Percentiles rank a stretch among this genome's conserved stretches.
Evolutionary conservation across 2,329 filamentous ascomycete species (phyloP).

Genomic region (Exophiala dermatitidis): DNA sequence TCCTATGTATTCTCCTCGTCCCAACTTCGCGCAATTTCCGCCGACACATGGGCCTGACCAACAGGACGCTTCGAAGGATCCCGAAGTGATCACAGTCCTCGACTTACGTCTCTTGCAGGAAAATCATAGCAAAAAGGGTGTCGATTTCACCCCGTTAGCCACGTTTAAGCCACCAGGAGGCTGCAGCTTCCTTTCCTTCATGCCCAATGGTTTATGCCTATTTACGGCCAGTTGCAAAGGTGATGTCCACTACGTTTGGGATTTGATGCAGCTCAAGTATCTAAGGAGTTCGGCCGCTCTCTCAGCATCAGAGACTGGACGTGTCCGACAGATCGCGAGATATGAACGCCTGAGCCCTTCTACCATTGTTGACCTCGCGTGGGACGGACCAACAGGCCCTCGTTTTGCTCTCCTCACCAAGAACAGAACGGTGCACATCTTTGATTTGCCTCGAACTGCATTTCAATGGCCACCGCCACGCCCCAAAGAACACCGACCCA

Average conservation of each 20-base stretch:
- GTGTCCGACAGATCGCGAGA: constrained; percentile 74
- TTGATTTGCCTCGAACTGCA: constrained; percentile 74
- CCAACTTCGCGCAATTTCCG: constrained; percentile 36
- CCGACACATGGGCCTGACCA: constrained; percentile 41
- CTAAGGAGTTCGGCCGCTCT: constrained; percentile 33
- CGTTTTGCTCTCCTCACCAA: constrained; percentile 84
- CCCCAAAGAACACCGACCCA: constrained; percentile 37
- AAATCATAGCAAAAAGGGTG: constrained; percentile 28
- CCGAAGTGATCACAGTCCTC: constrained; percentile 42
- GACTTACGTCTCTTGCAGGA: constrained; percentile 41
- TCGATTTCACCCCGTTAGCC: constrained; percentile 33
- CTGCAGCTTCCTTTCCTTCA: constrained; percentile 45
- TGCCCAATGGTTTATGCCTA: constrained; percentile 42
- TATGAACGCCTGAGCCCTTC: constrained; percentile 90
- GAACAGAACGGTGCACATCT: constrained; percentile 87
- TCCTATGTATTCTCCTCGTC: constrained; percentile 25
- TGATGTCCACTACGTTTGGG: constrained; percentile 46
- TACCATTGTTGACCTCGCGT: constrained; percentile 81
- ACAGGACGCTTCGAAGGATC: constrained; percentile 32
- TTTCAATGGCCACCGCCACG: constrained; percentile 76
- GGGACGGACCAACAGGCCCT: constrained; percentile 75
- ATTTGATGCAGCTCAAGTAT: constrained; percentile 43
- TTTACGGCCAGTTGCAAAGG: constrained; percentile 44
- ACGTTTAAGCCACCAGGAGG: constrained; percentile 44
- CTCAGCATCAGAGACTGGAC: constrained; percentile 20